These are phyloP conservation scores for Fusarium longipes DNA, from an alignment of 2,329 filamentous ascomycete genomes.

Conservation along the genomic window DNA sequence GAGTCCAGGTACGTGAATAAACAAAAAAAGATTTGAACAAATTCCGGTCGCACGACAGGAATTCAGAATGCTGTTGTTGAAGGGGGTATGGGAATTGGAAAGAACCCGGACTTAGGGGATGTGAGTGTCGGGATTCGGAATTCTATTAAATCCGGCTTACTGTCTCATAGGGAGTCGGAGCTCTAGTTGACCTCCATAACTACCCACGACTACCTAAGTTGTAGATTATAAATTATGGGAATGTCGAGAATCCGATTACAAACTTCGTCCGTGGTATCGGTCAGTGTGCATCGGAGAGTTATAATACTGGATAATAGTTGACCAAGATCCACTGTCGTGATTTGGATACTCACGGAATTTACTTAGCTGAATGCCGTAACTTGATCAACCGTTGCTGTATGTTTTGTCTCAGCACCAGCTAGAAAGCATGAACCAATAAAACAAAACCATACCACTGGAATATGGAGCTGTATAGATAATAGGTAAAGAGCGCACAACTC, in stretches of 20 bases:
- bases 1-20: background rate
- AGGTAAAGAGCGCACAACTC: background rate
- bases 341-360: background rate
- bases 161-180: background rate
- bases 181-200: slow-evolving; percentile 10
- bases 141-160: slow-evolving; percentile 27
- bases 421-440: background rate
- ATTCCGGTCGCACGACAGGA: slow-evolving; percentile 35
- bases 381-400: background rate
- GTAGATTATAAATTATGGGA: background rate
- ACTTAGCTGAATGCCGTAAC: background rate
- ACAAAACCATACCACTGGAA: background rate
- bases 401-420: background rate
- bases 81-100: slow-evolving; percentile 2
- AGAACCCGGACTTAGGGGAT: slow-evolving; percentile 23
- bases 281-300: background rate
- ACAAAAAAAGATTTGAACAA: slow-evolving; percentile 11
- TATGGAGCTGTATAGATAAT: background rate
- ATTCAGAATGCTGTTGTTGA: slow-evolving; percentile 15
- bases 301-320: background rate
- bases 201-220: too few relatives aligned
- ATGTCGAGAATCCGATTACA: background rate
- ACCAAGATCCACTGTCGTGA: background rate
- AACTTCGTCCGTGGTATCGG: background rate
- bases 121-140: slow-evolving; percentile 14